phyloP scores from a whole-genome alignment of 106 monocot species.

The Hemerocallis citrina region DNA sequence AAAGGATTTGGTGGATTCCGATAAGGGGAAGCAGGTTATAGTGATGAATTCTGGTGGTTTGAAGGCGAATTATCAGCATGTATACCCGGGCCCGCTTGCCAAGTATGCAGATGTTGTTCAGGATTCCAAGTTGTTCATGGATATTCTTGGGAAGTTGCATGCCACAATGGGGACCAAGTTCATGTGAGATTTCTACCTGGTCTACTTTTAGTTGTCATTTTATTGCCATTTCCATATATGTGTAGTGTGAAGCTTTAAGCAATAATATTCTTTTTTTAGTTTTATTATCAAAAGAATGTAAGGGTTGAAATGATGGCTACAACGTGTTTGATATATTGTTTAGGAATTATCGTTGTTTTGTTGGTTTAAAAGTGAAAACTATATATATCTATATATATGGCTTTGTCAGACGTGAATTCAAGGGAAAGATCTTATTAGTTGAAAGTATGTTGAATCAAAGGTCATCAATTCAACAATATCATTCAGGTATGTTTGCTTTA shows the following conservation, averaged over 20 bases:
- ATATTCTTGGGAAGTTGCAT: constrained; percentile 55
- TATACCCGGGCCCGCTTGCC: constrained; percentile 30
- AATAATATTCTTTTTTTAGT: not conserved
- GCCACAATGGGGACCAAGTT: constrained; percentile 38
- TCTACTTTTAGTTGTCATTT: not conserved
- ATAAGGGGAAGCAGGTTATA: not conserved
- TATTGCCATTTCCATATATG: not conserved
- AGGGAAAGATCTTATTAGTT: too few species aligned
- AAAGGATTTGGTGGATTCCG: constrained; percentile 1
- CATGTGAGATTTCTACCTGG: constrained; percentile 20
- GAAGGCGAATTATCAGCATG: constrained; percentile 1
- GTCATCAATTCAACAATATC: too few species aligned
- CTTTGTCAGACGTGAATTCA: too few species aligned
- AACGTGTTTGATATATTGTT: not conserved
- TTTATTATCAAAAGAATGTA: not conserved
- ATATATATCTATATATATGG: too few species aligned
- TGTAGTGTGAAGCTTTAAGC: not conserved
- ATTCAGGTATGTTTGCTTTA: too few species aligned
- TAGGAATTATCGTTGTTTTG: not conserved
- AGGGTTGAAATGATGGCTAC: not conserved
- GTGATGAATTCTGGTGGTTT: not conserved
- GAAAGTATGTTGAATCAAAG: too few species aligned
- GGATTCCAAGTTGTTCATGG: constrained; percentile 28
- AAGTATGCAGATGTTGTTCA: constrained; percentile 35
- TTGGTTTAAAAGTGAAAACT: too few species aligned